Conservation (phyloP, 2,329 filamentous ascomycete species). For the Beauveria bassiana region DNA sequence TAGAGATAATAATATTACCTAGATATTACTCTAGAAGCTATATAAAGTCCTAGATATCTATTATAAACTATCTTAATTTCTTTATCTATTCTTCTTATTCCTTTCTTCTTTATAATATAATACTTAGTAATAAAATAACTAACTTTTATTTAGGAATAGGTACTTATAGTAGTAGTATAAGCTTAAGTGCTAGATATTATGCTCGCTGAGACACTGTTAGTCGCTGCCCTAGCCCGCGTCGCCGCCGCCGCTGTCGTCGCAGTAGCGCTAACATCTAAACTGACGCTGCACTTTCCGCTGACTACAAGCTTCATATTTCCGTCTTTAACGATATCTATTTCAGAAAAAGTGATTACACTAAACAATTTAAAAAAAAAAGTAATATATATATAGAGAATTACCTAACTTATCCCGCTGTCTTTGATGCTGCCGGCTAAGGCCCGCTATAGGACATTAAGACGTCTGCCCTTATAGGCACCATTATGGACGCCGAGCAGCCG, state of each 20-base stretch:
- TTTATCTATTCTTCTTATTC: too few species aligned
- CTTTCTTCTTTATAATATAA: too few species aligned
- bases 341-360: slow-evolving; percentile 48
- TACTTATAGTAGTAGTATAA: too few species aligned
- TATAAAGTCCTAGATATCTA: too few species aligned
- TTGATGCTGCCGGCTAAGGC: slow-evolving; percentile 39
- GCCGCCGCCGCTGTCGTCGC: background rate
- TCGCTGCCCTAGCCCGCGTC: background rate
- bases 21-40: too few species aligned
- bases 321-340: slow-evolving; percentile 67
- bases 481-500: slow-evolving; percentile 49
- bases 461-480: slow-evolving; percentile 44
- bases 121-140: too few species aligned
- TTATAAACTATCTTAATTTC: too few species aligned
- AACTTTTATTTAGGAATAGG: too few species aligned
- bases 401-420: slow-evolving; percentile 3
- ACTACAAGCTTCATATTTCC: slow-evolving; percentile 44
- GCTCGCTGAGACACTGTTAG: background rate
- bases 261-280: background rate
- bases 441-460: slow-evolving; percentile 50
- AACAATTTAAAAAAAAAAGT: background rate
- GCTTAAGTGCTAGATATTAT: too few species aligned
- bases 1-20: too few species aligned
- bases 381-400: background rate
- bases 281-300: slow-evolving; percentile 24